phyloP scores from a whole-genome alignment of 2,329 filamentous ascomycete species.

The Pseudocercospora fijiensis region DNA sequence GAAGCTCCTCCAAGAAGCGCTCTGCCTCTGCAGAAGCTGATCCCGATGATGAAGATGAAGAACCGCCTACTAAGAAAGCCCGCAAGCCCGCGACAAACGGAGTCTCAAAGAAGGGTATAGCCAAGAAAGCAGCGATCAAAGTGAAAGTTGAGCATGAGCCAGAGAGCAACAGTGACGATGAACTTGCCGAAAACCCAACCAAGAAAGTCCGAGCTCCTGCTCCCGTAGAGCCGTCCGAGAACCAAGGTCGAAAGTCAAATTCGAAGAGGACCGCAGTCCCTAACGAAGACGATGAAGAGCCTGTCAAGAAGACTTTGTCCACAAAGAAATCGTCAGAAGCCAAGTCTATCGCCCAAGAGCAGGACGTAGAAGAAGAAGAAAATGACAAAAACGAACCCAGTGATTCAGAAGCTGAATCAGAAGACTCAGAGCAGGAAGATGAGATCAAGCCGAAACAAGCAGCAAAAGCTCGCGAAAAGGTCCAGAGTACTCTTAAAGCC shows the following conservation, averaged over 20 bases:
- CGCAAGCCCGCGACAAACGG: constrained; percentile 29
- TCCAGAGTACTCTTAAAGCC: constrained; percentile 71
- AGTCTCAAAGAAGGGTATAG: constrained; percentile 30
- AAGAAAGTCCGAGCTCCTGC: constrained; percentile 9
- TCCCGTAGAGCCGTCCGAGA: background rate
- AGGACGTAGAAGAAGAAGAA: constrained; percentile 11
- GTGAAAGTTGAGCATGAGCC: constrained; percentile 14
- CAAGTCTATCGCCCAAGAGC: background rate
- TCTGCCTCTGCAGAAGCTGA: constrained; percentile 27
- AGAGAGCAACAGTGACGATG: constrained; percentile 6
- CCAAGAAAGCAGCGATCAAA: constrained; percentile 25
- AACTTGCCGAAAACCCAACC: constrained; percentile 13
- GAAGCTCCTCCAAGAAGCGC: constrained; percentile 34
- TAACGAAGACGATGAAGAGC: constrained; percentile 24
- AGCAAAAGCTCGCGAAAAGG: constrained; percentile 74
- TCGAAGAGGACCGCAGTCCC: constrained; percentile 15
- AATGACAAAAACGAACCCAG: constrained; percentile 25
- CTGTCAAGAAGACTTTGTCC: constrained; percentile 14
- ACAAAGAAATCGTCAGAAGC: constrained; percentile 1
- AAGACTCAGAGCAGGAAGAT: constrained; percentile 53
- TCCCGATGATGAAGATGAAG: constrained; percentile 34
- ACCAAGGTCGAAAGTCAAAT: constrained; percentile 13
- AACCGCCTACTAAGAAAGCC: constrained; percentile 40
- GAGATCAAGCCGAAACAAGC: constrained; percentile 68
- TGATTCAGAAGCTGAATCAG: constrained; percentile 49